Evolutionary conservation across 192 early-diverging fungal genomes (phyloP), one percentile per base, ranked within the genome.

Genomic region (Coemansia sp.): DNA sequence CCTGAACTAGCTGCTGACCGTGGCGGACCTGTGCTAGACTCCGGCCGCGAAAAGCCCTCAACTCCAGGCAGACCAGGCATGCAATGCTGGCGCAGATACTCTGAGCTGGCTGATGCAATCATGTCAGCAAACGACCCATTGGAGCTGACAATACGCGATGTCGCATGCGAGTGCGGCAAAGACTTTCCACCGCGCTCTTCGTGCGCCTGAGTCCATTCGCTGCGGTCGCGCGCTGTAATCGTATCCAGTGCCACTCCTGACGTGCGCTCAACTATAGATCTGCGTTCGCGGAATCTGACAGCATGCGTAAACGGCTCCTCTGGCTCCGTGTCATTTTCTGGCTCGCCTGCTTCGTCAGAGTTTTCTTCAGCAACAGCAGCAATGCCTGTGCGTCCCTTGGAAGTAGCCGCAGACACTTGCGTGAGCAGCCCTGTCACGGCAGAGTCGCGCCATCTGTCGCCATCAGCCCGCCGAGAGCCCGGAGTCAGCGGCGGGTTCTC

Each of bases 371-470:
- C n/a, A 8, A 48, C n/a, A 17, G 23, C 67, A 18, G 46, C 60
- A 15, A 58, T 48, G 2, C 40, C n/a, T 3, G 65, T 40, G 51
- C 44, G 49, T 21, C 24, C 51, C n/a, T 69, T 65, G 49, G 58
- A 44, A 14, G 66, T 64, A 10, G 42, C 57, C 2, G 61, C 58
- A 50, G 73, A 70, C 4, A 54, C 57, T 42, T 76, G 70, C 34
- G 69, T 65, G 21, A 68, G 60, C 28, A 72, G 36, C 11, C 75
- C 75, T 18, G 74, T 68, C 21, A 76, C 66, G 9, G 68, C 74
- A 17, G 74, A 76, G 48, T 76, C 68, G 38, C 74, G 69, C 74
- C 72, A 74, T 36, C 54, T 44, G 23, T 66, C 60, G 28, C 47
- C 59, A 23, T 62, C 66, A 15, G 56, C 3, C 7, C 52, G 54